Evolutionary conservation across 202 grass and related monocot genomes (phyloP), one percentile per base, ranked within the genome.

Genomic region (Carex arenaria): DNA sequence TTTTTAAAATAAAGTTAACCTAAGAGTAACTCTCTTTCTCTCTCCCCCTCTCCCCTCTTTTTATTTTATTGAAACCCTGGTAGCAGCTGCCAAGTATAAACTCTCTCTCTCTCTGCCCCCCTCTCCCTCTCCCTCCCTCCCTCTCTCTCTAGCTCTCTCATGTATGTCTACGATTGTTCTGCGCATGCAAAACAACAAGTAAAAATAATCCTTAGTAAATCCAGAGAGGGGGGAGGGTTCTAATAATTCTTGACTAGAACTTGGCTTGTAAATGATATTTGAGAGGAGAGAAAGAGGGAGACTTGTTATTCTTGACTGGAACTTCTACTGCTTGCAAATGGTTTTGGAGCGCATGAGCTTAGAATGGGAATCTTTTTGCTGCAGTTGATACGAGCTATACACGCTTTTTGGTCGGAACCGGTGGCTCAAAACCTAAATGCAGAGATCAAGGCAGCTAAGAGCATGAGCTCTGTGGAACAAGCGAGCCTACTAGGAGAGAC

Each of bases 401-500:
- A 98, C 86, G 69, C 85, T 18, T 89, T 98, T 56, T 98, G 95
- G 95, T 89, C 86, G 34, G 84, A 92, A 83, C 86, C 91, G 10
- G 82, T 95, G 82, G 77, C 92, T 85, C 88, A 92, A 90, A 87
- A 80, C 40, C 85, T 86, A 72, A 78, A 87, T 18, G 79, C 52
- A 31, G 93, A 98, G 84, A 59, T 95, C 56, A 93, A 86, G 90
- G 95, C 90, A 51, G 95, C 93, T 51, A 98, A 95, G 86, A 87
- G 70, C 83, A 95, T 98, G 86, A 98, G 82, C 78, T 61, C 92
- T 23, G 89, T 87, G 4, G 95, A 98, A 86, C 92, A 95, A 82
- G 85, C 93, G 30, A 95, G 89, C 84, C 89, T 98, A 61, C 89
- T 98, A 43, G 95, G 95, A 65, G 95, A 95, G 89, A 93, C 82